These are phyloP conservation scores for Penicillium occitanis DNA, from an alignment of 2,329 filamentous ascomycete species.

Conservation along the genomic window DNA sequence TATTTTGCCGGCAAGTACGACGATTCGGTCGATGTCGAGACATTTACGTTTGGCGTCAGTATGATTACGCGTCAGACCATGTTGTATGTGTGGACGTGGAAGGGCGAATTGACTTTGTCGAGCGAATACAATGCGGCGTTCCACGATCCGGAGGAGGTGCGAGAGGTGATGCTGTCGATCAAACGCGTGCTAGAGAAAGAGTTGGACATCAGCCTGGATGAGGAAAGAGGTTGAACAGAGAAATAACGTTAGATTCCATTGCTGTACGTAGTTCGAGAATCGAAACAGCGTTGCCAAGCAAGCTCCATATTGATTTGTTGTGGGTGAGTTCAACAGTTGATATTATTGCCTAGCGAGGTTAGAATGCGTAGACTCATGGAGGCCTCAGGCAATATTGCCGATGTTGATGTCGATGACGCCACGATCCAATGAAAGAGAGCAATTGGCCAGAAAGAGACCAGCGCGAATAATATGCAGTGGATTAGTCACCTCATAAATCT, in stretches of 20 bases:
- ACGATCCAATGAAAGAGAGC: background rate
- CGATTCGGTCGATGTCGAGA: conserved; percentile 12
- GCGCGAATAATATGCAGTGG: background rate
- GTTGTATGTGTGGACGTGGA: conserved; percentile 24
- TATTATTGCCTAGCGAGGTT: no score
- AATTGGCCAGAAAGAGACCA: background rate
- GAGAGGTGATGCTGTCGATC: conserved; percentile 5
- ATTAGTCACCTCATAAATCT: background rate
- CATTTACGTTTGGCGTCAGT: conserved; percentile 23
- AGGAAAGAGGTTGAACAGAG: background rate
- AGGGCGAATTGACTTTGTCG: conserved; percentile 22
- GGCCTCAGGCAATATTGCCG: background rate
- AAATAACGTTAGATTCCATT: background rate
- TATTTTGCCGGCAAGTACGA: conserved; percentile 3
- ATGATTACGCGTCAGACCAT: conserved; percentile 25
- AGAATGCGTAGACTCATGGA: background rate
- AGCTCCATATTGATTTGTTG: background rate
- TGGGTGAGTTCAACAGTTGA: no score
- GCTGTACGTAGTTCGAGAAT: background rate
- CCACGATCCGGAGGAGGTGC: conserved; percentile 15
- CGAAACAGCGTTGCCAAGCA: background rate
- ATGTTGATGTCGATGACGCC: background rate
- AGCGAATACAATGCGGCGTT: conserved; percentile 24
- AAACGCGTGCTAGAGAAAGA: conserved; percentile 6
- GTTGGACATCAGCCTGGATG: background rate